Evolutionary conservation across 2,329 filamentous ascomycete genomes (phyloP).

Genomic region (Helotiales sp.): DNA sequence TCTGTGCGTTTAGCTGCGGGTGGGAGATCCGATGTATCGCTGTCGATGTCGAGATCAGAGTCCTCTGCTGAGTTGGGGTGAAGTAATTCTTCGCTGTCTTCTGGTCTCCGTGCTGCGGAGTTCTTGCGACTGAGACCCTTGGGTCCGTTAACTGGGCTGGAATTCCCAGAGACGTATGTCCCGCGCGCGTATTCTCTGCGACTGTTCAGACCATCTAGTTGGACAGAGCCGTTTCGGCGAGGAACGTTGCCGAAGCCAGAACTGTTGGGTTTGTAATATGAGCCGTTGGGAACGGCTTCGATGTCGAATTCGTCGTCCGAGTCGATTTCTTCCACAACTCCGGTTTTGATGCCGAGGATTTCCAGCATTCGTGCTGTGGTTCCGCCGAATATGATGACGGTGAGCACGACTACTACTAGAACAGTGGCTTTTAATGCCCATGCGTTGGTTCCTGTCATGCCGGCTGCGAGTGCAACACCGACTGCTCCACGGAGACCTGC

Average conservation of each 20-base stretch:
- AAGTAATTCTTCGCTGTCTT: conserved; percentile 58
- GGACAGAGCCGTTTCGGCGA: conserved; percentile 56
- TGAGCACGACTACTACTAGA: conserved; percentile 95
- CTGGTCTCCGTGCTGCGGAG: conserved; percentile 43
- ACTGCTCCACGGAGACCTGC: conserved; percentile 94
- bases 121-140: conserved; percentile 59
- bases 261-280: conserved; percentile 77
- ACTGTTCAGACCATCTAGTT: conserved; percentile 60
- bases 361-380: conserved; percentile 98
- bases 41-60: conserved; percentile 58
- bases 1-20: conserved; percentile 55
- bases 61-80: conserved; percentile 51
- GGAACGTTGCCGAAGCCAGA: conserved; percentile 79
- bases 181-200: conserved; percentile 41
- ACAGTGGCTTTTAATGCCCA: conserved; percentile 90
- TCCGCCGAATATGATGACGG: conserved; percentile 97
- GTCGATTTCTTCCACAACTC: conserved; percentile 95
- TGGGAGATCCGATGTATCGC: conserved; percentile 69
- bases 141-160: conserved; percentile 42
- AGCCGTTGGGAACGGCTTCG: conserved; percentile 48
- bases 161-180: conserved; percentile 47
- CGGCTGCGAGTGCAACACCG: conserved; percentile 90
- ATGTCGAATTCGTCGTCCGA: conserved; percentile 99
- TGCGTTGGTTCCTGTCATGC: conserved; percentile 80
- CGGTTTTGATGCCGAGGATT: conserved; percentile 93